phyloP scores from a whole-genome alignment of 225 moss, liverwort and hornwort genomes.

The Thuidium tamariscinum region DNA sequence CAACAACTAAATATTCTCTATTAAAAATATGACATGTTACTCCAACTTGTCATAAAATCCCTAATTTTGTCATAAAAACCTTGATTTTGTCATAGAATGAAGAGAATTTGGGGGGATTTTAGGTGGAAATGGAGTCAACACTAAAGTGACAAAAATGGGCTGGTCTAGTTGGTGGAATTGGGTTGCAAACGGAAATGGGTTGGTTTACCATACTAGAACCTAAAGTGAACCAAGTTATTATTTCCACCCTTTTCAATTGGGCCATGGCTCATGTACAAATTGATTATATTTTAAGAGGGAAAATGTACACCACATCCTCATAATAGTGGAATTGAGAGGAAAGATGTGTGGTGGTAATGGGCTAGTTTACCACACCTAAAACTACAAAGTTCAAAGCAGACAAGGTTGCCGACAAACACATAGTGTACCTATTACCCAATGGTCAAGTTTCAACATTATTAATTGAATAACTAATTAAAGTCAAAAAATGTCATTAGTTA shows the following conservation, averaged over 20 bases:
- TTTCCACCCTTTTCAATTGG: neutral
- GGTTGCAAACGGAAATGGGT: too few species aligned
- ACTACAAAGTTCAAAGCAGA: fast-evolving
- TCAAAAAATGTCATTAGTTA: fast-evolving
- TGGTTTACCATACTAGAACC: too few species aligned
- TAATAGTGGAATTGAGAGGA: neutral
- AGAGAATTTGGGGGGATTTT: too few species aligned
- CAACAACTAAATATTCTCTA: too few species aligned
- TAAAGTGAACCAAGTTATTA: neutral
- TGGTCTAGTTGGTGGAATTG: too few species aligned
- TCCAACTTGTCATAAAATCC: too few species aligned
- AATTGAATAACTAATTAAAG: neutral
- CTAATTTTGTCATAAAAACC: too few species aligned
- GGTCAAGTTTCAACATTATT: fast-evolving
- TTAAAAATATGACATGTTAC: too few species aligned
- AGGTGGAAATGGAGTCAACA: too few species aligned
- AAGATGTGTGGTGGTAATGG: neutral
- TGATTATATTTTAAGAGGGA: fast-evolving
- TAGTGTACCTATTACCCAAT: fast-evolving
- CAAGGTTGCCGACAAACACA: neutral
- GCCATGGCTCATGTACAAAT: neutral
- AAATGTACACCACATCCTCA: neutral
- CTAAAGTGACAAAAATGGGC: too few species aligned
- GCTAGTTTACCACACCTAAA: fast-evolving
- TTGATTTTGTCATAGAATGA: too few species aligned